Conservation (phyloP, 495 filamentous ascomycete species). For the Niebla homalea region DNA sequence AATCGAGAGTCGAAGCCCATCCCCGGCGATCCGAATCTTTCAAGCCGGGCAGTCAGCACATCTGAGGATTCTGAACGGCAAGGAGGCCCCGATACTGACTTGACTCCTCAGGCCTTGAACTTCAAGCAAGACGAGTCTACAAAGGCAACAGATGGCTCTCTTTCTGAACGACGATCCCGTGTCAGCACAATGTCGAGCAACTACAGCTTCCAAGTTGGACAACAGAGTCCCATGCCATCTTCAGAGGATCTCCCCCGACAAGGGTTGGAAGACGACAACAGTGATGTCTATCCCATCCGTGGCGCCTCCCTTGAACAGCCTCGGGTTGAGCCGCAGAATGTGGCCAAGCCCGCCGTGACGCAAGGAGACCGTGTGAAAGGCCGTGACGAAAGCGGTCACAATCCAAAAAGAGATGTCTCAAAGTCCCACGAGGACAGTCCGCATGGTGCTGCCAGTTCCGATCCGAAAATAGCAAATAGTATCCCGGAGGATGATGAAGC, state of each 20-base stretch:
- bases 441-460: slow-evolving; percentile 6
- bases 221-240: background rate
- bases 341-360: slow-evolving; percentile 23
- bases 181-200: slow-evolving; percentile 5
- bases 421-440: slow-evolving; percentile 8
- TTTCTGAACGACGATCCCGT: slow-evolving; percentile 5
- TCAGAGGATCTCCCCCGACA: background rate
- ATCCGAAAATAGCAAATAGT: slow-evolving; percentile 1
- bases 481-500: background rate
- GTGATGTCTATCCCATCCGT: background rate
- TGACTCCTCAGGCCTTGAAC: slow-evolving; percentile 5
- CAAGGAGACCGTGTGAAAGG: slow-evolving; percentile 10
- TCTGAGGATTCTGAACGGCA: background rate
- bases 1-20: background rate
- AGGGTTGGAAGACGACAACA: background rate
- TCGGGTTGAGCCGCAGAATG: background rate
- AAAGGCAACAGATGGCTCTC: background rate
- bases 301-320: slow-evolving; percentile 1
- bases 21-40: background rate
- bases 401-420: slow-evolving; percentile 10
- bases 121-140: background rate
- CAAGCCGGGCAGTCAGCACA: background rate
- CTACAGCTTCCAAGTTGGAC: slow-evolving; percentile 1
- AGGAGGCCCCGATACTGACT: background rate
- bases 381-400: slow-evolving; percentile 11